A percentile compares a stretch with the other conserved stretches of the same genome.
These are phyloP conservation scores for Antarctomyces pellizariae DNA, from an alignment of 495 filamentous ascomycete species.

Conservation along the genomic window DNA sequence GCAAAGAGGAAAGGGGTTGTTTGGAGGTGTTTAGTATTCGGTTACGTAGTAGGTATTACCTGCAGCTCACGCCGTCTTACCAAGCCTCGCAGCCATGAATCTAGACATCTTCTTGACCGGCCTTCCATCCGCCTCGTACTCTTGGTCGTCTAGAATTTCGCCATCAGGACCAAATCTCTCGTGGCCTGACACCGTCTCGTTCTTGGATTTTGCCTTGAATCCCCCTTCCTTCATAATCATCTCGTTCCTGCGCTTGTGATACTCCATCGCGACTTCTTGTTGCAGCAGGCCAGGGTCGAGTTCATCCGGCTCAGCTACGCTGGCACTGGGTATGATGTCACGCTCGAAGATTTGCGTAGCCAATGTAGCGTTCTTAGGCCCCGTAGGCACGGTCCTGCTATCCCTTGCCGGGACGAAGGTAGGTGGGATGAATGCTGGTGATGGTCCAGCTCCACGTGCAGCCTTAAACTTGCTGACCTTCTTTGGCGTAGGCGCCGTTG, in stretches of 20 bases:
- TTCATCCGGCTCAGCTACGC: conserved; percentile 38
- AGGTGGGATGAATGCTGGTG: conserved; percentile 21
- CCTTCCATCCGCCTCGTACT: conserved; percentile 43
- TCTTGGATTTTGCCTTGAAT: conserved; percentile 32
- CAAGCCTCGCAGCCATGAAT: conserved; percentile 69
- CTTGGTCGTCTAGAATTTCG: too few relatives aligned
- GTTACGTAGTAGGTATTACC: neutral
- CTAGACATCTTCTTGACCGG: conserved; percentile 52
- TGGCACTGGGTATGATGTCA: conserved; percentile 9
- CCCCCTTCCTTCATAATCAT: conserved; percentile 63
- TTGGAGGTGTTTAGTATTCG: conserved; percentile 1
- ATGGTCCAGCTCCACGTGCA: too few relatives aligned
- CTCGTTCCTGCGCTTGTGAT: conserved; percentile 52
- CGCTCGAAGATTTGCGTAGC: conserved; percentile 41
- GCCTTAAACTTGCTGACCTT: too few relatives aligned
- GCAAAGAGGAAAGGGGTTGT: neutral
- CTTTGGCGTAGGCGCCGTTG: conserved; percentile 21
- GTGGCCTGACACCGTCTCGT: conserved; percentile 34
- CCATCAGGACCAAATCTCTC: too few relatives aligned
- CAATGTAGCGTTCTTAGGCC: conserved; percentile 31
- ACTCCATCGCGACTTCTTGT: conserved; percentile 58
- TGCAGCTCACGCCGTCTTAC: conserved; percentile 11
- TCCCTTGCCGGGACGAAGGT: conserved; percentile 16
- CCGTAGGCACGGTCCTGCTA: conserved; percentile 18
- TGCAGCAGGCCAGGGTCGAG: conserved; percentile 48